Evolutionary conservation across 106 monocot species (phyloP).

Genomic region (Chionographis japonica): DNA sequence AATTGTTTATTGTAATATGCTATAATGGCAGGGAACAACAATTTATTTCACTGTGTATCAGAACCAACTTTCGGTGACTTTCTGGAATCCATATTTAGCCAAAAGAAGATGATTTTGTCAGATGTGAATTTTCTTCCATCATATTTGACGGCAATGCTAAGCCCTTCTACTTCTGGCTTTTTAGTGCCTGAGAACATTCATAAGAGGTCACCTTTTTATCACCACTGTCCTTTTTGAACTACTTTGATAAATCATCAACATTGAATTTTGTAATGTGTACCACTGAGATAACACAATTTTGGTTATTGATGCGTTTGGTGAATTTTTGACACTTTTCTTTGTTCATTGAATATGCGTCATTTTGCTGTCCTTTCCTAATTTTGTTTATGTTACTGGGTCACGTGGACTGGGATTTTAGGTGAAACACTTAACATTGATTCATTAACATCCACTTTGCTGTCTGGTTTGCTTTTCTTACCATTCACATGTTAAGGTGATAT

Average conservation of each 20-base stretch:
- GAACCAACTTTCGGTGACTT: constrained; percentile 54
- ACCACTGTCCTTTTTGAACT: not conserved
- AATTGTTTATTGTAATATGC: not conserved
- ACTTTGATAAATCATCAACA: not conserved
- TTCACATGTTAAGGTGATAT: too few species aligned
- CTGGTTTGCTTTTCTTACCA: too few species aligned
- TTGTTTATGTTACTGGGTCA: too few species aligned
- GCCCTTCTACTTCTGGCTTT: constrained; percentile 30
- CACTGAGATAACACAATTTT: too few species aligned
- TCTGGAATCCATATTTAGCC: constrained; percentile 46
- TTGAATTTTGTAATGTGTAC: too few species aligned
- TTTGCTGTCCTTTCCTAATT: too few species aligned
- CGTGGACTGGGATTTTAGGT: too few species aligned
- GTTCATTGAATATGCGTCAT: too few species aligned
- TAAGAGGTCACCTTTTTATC: constrained; percentile 45
- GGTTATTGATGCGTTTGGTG: too few species aligned
- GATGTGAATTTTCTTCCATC: constrained; percentile 70
- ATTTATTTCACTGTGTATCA: constrained; percentile 21
- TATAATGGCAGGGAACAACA: constrained; percentile 46
- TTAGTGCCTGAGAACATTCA: constrained; percentile 41
- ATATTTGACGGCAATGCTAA: constrained; percentile 57
- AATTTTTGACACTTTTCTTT: too few species aligned
- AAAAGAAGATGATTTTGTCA: constrained; percentile 67
- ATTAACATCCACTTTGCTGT: too few species aligned
- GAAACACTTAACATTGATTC: too few species aligned